These are phyloP conservation scores for Anthoceros angustus DNA, from an alignment of 225 moss, liverwort and hornwort genomes.

Conservation along the genomic window DNA sequence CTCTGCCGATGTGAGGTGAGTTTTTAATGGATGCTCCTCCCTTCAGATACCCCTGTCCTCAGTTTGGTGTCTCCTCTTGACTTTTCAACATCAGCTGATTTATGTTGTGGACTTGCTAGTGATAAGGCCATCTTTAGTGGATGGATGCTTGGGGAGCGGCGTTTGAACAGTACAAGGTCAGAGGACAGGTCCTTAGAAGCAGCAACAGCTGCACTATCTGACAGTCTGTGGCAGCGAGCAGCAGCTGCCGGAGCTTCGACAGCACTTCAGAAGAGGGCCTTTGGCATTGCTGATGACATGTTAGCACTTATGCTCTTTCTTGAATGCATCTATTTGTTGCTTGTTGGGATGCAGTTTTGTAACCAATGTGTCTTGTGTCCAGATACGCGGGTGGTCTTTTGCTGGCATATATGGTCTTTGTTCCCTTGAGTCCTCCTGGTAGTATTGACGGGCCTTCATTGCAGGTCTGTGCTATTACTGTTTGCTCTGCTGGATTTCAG, in stretches of 20 bases:
- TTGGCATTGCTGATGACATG: conserved; percentile 93
- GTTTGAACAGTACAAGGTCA: conserved; percentile 33
- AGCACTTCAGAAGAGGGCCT: conserved; percentile 39
- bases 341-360: neutral
- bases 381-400: conserved; percentile 89
- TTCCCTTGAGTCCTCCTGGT: conserved; percentile 61
- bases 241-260: conserved; percentile 58
- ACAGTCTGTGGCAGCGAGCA: conserved; percentile 79
- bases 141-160: conserved; percentile 37
- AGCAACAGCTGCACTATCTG: conserved; percentile 54
- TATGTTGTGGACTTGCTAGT: conserved; percentile 23
- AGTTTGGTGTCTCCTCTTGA: neutral
- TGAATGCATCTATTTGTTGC: neutral
- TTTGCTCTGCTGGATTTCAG: neutral
- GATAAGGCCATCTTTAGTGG: conserved; percentile 41
- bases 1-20: conserved; percentile 74
- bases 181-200: conserved; percentile 49
- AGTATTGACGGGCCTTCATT: conserved; percentile 86
- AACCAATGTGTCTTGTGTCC: conserved; percentile 6
- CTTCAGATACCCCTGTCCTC: neutral
- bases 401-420: conserved; percentile 80
- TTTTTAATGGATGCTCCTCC: conserved; percentile 10
- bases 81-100: neutral
- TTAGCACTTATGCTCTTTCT: conserved; percentile 6
- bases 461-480: conserved; percentile 31